phyloP scores from a whole-genome alignment of 129 eudicot species.

The Helianthus tuberosus region DNA sequence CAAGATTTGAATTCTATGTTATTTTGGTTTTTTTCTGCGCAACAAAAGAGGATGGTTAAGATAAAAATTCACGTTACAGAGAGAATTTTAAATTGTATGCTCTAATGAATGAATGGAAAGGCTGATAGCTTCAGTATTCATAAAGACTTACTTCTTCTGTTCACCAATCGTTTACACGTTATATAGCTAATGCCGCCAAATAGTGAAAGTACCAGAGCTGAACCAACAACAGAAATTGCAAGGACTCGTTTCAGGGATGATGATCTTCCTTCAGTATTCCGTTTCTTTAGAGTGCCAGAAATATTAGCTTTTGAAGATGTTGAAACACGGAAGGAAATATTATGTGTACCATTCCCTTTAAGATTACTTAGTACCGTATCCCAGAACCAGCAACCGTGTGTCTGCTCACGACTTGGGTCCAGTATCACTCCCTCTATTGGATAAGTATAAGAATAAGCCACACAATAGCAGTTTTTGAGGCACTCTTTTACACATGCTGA shows the following conservation, averaged over 20 bases:
- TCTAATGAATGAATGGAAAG: neutral
- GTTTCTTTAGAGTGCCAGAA: neutral
- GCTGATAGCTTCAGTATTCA: neutral
- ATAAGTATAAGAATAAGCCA: slow-evolving; percentile 23
- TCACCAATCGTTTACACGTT: slow-evolving; percentile 1
- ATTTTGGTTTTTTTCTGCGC: neutral
- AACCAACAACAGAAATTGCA: neutral
- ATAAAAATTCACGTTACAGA: neutral
- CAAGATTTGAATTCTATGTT: neutral
- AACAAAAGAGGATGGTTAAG: neutral
- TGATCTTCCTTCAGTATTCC: neutral
- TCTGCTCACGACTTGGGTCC: neutral
- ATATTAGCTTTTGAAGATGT: neutral
- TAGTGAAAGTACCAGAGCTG: slow-evolving; percentile 8
- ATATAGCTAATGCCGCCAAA: slow-evolving; percentile 8
- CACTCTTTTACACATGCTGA: slow-evolving; percentile 25
- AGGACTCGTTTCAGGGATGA: neutral
- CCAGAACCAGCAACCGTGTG: slow-evolving; percentile 30
- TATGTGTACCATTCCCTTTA: neutral
- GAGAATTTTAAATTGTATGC: neutral
- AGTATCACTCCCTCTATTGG: neutral
- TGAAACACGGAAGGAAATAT: slow-evolving; percentile 12
- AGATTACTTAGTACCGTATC: neutral
- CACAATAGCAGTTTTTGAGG: slow-evolving; percentile 16
- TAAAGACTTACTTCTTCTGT: slow-evolving; percentile 10